phyloP scores from a whole-genome alignment of 163 green algal genomes.

The Prototheca wickerhamii region DNA sequence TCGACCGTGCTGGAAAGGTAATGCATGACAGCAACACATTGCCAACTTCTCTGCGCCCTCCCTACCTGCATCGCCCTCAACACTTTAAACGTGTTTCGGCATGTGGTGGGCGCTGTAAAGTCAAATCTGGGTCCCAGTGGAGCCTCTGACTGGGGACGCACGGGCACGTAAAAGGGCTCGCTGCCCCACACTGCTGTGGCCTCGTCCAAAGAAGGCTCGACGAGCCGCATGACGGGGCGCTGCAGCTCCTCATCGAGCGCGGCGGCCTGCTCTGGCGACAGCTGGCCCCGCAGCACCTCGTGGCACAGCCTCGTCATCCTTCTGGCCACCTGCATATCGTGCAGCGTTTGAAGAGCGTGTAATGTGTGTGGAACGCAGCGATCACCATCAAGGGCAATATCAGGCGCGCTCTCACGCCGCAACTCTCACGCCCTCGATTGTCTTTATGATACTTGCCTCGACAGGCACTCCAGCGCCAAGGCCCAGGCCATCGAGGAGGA shows the following conservation, averaged over 20 bases:
- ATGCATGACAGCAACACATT: too few relatives aligned
- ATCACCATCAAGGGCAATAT: too few relatives aligned
- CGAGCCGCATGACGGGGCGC: neutral
- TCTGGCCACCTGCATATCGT: neutral
- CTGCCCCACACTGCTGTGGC: slow-evolving; percentile 38
- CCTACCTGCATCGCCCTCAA: slow-evolving; percentile 73
- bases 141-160: neutral
- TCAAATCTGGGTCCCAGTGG: slow-evolving; percentile 48
- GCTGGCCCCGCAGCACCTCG: slow-evolving; percentile 38
- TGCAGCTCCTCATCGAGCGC: slow-evolving; percentile 1
- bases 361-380: too few relatives aligned
- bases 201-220: neutral
- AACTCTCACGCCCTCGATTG: too few relatives aligned
- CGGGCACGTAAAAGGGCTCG: slow-evolving; percentile 42
- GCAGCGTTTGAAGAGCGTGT: slow-evolving; percentile 28
- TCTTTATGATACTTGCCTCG: slow-evolving; percentile 32
- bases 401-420: too few relatives aligned
- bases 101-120: slow-evolving; percentile 75
- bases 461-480: slow-evolving; percentile 56
- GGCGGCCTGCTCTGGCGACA: slow-evolving; percentile 28
- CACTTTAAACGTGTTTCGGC: slow-evolving; percentile 78
- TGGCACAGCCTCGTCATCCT: slow-evolving; percentile 17
- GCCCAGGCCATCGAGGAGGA: slow-evolving; percentile 90
- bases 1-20: too few relatives aligned
- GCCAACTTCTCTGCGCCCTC: neutral